These are phyloP conservation scores for Paramecium sonneborni DNA, from an alignment of 73 alveolate species.

Conservation along the genomic window DNA sequence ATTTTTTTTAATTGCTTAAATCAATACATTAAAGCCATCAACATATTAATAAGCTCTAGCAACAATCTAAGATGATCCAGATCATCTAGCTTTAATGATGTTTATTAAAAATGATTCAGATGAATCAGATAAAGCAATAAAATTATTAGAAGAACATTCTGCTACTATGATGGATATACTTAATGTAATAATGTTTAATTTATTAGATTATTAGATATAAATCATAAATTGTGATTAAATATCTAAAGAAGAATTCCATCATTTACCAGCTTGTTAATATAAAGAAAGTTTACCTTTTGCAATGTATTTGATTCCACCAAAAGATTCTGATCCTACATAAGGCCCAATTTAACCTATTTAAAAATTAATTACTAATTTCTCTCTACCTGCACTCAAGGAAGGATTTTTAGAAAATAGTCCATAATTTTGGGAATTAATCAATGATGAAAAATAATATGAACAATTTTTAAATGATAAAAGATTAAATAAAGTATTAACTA, in stretches of 20 bases:
- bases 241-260: background rate
- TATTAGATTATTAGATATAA: background rate
- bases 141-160: background rate
- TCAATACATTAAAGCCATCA: background rate
- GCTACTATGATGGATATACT: background rate
- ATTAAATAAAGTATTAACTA: background rate
- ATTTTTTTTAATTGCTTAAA: background rate
- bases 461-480: background rate
- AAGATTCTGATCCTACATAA: background rate
- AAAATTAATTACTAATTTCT: background rate
- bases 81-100: background rate
- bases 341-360: background rate
- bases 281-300: slow-evolving; percentile 26
- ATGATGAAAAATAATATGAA: background rate
- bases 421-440: background rate
- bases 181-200: background rate
- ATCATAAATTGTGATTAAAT: background rate
- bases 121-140: background rate
- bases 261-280: background rate
- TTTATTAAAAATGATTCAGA: background rate
- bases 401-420: slow-evolving; percentile 21
- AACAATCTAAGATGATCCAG: background rate
- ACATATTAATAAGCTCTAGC: background rate
- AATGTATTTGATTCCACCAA: slow-evolving; percentile 1
- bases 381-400: background rate